Evolutionary conservation across 305 asterid species (phyloP).

Genomic region (Fraxinus floribunda): DNA sequence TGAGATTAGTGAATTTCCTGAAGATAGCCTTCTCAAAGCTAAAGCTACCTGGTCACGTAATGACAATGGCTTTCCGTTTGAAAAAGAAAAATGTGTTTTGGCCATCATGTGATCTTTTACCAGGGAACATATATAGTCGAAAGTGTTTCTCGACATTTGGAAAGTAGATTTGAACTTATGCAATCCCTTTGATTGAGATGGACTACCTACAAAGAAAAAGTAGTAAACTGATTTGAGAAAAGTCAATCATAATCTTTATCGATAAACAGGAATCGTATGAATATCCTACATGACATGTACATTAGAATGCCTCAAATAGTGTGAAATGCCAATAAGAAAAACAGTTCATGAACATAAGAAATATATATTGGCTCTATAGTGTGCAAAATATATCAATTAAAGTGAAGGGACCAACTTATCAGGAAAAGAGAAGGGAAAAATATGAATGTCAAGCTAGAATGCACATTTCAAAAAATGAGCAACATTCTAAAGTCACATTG

Average conservation of each 20-base stretch:
- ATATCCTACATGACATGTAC: no score
- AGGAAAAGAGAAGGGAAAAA: neutral
- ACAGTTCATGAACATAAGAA: neutral
- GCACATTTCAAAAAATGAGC: neutral
- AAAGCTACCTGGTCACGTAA: constrained; percentile 79
- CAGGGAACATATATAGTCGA: constrained; percentile 67
- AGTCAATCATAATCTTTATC: no score
- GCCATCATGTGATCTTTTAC: constrained; percentile 70
- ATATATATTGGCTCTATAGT: neutral
- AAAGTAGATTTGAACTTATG: constrained; percentile 55
- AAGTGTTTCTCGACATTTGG: constrained; percentile 69
- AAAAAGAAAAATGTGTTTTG: constrained; percentile 62
- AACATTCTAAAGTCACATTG: neutral
- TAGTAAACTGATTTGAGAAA: neutral
- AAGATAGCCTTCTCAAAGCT: constrained; percentile 68
- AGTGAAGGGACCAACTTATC: neutral
- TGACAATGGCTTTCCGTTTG: constrained; percentile 67
- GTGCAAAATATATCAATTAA: neutral
- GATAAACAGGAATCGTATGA: no score
- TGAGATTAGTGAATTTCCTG: constrained; percentile 76
- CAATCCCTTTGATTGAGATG: constrained; percentile 46
- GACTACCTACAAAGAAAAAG: constrained; percentile 45
- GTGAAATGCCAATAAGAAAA: neutral
- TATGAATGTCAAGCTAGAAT: neutral
- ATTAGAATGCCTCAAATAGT: neutral